Percentiles rank a stretch among this genome's conserved stretches.
Evolutionary conservation across 208 protist genomes (phyloP).

Genomic region (Trypanosoma boissoni): DNA sequence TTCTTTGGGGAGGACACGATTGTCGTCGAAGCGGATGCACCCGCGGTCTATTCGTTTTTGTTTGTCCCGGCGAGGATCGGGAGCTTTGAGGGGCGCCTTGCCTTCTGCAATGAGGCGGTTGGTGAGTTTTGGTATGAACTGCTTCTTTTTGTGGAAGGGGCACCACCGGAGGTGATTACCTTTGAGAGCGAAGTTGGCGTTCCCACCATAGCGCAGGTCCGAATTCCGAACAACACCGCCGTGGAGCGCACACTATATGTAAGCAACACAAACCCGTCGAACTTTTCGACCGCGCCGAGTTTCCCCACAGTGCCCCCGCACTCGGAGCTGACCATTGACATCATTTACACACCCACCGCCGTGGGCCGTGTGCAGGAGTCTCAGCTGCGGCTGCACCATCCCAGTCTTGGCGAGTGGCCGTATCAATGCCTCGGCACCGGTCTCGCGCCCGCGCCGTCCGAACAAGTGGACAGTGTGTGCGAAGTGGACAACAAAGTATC

Average conservation of each 20-base stretch:
- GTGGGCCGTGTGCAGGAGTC: slow-evolving; percentile 55
- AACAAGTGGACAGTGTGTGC: slow-evolving; percentile 43
- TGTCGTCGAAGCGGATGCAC: slow-evolving; percentile 39
- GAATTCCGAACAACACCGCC: slow-evolving; percentile 75
- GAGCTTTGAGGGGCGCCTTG: slow-evolving; percentile 60
- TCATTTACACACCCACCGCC: slow-evolving; percentile 79
- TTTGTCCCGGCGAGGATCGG: slow-evolving; percentile 86
- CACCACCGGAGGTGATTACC: slow-evolving; percentile 62
- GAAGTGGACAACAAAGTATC: slow-evolving; percentile 41
- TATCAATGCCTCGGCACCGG: slow-evolving; percentile 77
- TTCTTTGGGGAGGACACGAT: slow-evolving; percentile 79
- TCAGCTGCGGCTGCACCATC: slow-evolving; percentile 56
- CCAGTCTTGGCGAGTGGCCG: slow-evolving; percentile 73
- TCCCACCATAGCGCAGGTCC: slow-evolving; percentile 40
- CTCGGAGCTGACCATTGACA: slow-evolving; percentile 43
- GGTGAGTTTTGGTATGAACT: slow-evolving; percentile 96
- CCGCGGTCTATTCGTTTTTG: slow-evolving; percentile 66
- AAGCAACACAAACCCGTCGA: slow-evolving; percentile 54
- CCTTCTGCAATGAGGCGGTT: slow-evolving; percentile 83
- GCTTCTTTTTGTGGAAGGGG: slow-evolving; percentile 64
- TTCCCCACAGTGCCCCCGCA: slow-evolving; percentile 51
- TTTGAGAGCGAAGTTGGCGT: slow-evolving; percentile 77
- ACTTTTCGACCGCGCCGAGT: slow-evolving; percentile 51
- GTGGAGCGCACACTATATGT: slow-evolving; percentile 51
- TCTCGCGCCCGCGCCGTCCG: slow-evolving; percentile 39